phyloP scores from a whole-genome alignment of 2,329 filamentous ascomycete species.

The Aspergillus fructus region DNA sequence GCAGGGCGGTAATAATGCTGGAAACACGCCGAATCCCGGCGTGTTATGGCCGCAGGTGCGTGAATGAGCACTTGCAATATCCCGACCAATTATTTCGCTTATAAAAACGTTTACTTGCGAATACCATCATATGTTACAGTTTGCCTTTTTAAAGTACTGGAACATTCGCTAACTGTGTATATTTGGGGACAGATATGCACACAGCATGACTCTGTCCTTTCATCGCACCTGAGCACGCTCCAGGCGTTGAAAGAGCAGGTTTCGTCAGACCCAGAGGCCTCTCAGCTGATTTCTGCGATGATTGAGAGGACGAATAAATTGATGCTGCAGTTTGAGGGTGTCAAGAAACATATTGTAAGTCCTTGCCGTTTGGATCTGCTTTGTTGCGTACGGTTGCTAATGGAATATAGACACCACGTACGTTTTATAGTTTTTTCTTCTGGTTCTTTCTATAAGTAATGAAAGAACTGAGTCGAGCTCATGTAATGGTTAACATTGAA shows the following conservation, averaged over 20 bases:
- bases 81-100: no score
- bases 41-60: conserved; percentile 25
- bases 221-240: conserved; percentile 41
- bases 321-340: conserved; percentile 35
- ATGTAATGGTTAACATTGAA: not conserved
- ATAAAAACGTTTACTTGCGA: no score
- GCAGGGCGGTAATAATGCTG: not conserved
- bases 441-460: not conserved
- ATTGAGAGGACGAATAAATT: conserved; percentile 40
- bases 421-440: not conserved
- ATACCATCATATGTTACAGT: no score
- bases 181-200: conserved; percentile 33
- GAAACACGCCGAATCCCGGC: not conserved
- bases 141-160: no score
- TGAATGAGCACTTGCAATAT: not conserved
- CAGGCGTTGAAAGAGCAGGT: conserved; percentile 34
- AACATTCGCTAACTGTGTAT: not conserved
- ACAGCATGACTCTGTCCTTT: conserved; percentile 41
- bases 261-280: conserved; percentile 27
- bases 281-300: conserved; percentile 35
- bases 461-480: no score
- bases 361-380: not conserved
- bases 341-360: conserved; percentile 38
- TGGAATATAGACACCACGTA: conserved; percentile 4
- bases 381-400: not conserved